Percentiles rank a stretch among this genome's conserved stretches.
These are phyloP conservation scores for Ophiostoma pallidulum DNA, from an alignment of 2,329 filamentous ascomycete species.

Conservation along the genomic window DNA sequence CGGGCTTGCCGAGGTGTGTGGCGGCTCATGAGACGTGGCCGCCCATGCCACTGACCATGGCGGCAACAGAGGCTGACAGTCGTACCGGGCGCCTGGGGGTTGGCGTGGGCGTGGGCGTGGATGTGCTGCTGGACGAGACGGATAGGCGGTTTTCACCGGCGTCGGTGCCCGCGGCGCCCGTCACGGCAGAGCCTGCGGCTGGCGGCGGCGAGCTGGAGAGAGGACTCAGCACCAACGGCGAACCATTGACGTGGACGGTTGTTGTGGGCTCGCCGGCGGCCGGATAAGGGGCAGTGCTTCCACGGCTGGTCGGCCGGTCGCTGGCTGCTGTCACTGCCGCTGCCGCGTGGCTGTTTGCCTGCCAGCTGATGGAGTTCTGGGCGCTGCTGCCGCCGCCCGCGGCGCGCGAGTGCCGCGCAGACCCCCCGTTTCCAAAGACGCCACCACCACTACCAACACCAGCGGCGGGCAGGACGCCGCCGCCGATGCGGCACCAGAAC, in stretches of 20 bases:
- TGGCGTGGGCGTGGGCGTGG: not conserved
- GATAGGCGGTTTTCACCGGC: too few relatives aligned
- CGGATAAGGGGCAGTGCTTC: too few relatives aligned
- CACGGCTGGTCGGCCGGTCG: too few relatives aligned
- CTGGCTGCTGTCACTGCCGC: too few relatives aligned
- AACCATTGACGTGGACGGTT: slow-evolving; percentile 5
- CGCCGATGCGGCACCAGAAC: slow-evolving; percentile 93
- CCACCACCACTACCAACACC: not conserved
- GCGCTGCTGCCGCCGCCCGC: slow-evolving; percentile 3
- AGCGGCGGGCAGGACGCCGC: slow-evolving; percentile 67
- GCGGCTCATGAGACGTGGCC: slow-evolving; percentile 10
- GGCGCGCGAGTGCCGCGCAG: slow-evolving; percentile 3
- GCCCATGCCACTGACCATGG: slow-evolving; percentile 14
- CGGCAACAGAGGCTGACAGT: slow-evolving; percentile 14
- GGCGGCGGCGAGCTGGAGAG: slow-evolving; percentile 7
- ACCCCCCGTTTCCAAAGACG: not conserved
- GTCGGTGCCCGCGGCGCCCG: not conserved
- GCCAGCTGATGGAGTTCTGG: slow-evolving; percentile 3
- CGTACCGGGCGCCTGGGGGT: slow-evolving; percentile 8
- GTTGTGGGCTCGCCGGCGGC: not conserved
- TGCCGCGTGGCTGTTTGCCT: not conserved
- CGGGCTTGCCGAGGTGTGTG: not conserved
- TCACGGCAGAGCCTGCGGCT: not conserved
- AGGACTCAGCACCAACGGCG: slow-evolving; percentile 2
- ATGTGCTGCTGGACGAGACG: too few relatives aligned